Evolutionary conservation across 495 filamentous ascomycete genomes (phyloP), one percentile per base, ranked within the genome.

Genomic region (Penicillium egyptiacum): DNA sequence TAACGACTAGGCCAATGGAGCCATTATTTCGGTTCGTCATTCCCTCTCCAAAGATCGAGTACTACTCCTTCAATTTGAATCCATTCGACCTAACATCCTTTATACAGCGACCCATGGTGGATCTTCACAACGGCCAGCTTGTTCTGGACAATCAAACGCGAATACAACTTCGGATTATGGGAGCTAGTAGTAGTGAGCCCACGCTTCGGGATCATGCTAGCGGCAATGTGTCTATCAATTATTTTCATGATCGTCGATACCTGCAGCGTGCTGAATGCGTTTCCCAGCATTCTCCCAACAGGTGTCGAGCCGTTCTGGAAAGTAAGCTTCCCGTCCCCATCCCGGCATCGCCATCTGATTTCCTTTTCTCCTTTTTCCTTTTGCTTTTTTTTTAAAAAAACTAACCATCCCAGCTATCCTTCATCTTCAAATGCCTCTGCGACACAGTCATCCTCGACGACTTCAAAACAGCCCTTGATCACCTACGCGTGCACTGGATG

Each of bases 341-440:
- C 25, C 25, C 5, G 5, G n/a, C n/a, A n/a, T n/a, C n/a, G n/a
- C n/a, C 17, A 16, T 14, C 9, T 37, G 20, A 2, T 30, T 46
- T 16, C 9, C 11, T 19, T 17, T 2, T 23, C 6, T 17, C 17
- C 7, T 9, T 28, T 5, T 25, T 25, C 7, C 26, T 9, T 28
- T 28, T 28, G 7, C 26, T 0, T 28, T 8, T 5, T 28, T 9
- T 2, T 7, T 7, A 1, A n/a, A n/a, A n/a, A 37, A 12, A 20
- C 16, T 45, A 59, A 48, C 25, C 41, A n/a, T 42, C 49, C 50
- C 25, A 75, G 73, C 53, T 84, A 6, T 73, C 74, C 8, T 80
- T 83, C 56, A 76, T 86, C 10, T 84, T 84, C 74, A 86, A 84
- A 62, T 83, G 80, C 51, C 75, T 83, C 33, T 82, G 80, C 46